A percentile compares a stretch with the other conserved stretches of the same genome.
These are phyloP conservation scores for Erysimum cheiri DNA, from an alignment of 441 rosid genomes.

Conservation along the genomic window DNA sequence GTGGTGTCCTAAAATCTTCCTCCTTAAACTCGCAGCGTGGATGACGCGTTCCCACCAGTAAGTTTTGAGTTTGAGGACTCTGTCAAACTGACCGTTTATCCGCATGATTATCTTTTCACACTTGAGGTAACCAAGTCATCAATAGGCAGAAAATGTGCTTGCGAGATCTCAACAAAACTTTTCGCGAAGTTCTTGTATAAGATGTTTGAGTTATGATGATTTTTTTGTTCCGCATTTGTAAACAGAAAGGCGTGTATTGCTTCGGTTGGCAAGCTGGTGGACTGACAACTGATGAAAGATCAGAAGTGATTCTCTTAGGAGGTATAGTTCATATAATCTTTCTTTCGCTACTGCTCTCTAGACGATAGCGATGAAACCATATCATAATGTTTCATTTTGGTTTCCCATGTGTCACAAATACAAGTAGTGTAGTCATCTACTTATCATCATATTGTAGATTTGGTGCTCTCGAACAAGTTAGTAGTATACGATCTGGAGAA, in stretches of 20 bases:
- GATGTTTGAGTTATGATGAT: neutral
- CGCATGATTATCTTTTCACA: constrained; percentile 80
- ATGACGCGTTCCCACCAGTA: constrained; percentile 74
- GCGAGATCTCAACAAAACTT: neutral
- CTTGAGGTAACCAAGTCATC: constrained; percentile 57
- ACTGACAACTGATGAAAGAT: constrained; percentile 63
- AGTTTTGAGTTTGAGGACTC: constrained; percentile 68
- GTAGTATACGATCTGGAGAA: constrained; percentile 76
- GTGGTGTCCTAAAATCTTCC: constrained; percentile 18
- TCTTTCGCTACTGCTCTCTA: neutral
- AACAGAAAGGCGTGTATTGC: constrained; percentile 79
- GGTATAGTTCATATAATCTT: constrained; percentile 48
- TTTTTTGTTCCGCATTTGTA: no score
- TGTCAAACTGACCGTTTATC: constrained; percentile 63
- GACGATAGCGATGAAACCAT: neutral
- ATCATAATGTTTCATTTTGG: neutral
- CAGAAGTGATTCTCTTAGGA: constrained; percentile 80
- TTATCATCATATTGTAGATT: constrained; percentile 51
- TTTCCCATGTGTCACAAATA: neutral
- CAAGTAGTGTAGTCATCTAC: neutral
- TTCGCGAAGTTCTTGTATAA: neutral
- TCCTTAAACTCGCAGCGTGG: constrained; percentile 63
- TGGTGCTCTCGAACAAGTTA: constrained; percentile 79
- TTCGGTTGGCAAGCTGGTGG: constrained; percentile 90
- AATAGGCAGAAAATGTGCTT: neutral